Conservation (phyloP, 2,329 filamentous ascomycete species). For the Fusarium poae region DNA sequence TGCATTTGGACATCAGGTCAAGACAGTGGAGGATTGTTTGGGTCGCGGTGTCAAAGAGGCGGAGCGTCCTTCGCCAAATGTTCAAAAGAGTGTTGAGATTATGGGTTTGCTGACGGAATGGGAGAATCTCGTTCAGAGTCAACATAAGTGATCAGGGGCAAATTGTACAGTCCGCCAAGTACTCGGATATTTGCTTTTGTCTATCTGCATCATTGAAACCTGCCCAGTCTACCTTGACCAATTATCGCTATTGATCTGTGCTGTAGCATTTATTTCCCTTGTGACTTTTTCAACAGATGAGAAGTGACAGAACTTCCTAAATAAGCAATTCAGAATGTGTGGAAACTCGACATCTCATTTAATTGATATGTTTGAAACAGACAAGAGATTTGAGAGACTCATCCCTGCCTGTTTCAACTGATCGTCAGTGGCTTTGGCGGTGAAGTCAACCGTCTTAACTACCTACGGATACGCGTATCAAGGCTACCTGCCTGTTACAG, state of each 20-base stretch:
- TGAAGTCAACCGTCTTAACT: not conserved
- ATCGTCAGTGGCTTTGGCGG: not conserved
- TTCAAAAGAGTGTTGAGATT: conserved; percentile 24
- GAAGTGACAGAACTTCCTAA: not conserved
- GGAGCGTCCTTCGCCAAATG: conserved; percentile 13
- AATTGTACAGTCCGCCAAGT: not conserved
- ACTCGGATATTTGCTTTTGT: not conserved
- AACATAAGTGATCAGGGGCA: not conserved
- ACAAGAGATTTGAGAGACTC: not conserved
- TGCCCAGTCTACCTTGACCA: not conserved
- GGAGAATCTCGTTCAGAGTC: conserved; percentile 8
- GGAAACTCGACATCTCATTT: not conserved
- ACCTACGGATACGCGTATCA: not conserved
- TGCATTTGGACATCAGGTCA: conserved; percentile 16
- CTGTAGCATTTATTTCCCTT: not conserved
- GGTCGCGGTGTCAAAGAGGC: not conserved
- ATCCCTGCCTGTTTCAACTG: conserved; percentile 3
- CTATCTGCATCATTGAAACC: not conserved
- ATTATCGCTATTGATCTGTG: not conserved
- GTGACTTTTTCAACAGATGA: not conserved
- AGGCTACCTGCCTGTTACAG: not conserved
- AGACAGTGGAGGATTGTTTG: conserved; percentile 15
- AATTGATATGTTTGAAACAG: not conserved
- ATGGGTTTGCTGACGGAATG: conserved; percentile 19
- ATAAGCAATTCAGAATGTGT: not conserved